These are phyloP conservation scores for Colletotrichum sp. DNA, from an alignment of 2,329 filamentous ascomycete species.

Conservation along the genomic window DNA sequence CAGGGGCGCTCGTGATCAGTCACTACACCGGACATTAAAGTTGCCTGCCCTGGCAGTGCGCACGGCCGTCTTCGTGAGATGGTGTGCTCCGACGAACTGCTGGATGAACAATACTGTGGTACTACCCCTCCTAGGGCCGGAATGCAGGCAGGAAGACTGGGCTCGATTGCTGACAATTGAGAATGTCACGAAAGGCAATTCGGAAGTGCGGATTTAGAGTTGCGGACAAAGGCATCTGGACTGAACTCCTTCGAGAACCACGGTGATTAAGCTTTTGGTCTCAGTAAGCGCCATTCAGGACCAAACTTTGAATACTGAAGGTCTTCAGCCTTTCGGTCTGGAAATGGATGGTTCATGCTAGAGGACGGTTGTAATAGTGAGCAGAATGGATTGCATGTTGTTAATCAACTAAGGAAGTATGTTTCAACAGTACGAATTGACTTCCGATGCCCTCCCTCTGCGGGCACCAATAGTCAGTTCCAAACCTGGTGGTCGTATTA, in stretches of 20 bases:
- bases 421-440: neutral
- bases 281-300: neutral
- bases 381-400: neutral
- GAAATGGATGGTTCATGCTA: neutral
- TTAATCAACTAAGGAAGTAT: accelerated
- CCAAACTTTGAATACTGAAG: neutral
- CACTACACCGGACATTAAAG: neutral
- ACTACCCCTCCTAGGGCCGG: accelerated
- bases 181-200: neutral
- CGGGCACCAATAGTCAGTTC: neutral
- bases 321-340: neutral
- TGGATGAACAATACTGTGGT: accelerated
- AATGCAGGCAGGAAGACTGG: neutral
- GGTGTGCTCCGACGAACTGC: neutral
- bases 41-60: neutral
- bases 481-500: neutral
- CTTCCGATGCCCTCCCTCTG: accelerated
- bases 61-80: neutral
- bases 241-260: neutral
- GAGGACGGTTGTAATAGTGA: neutral
- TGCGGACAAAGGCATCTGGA: neutral
- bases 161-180: accelerated
- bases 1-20: neutral
- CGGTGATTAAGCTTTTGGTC: neutral
- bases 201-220: neutral